These are phyloP conservation scores for Tephrocybe rancida DNA, from an alignment of 768 basidiomycete genomes.

Conservation along the genomic window DNA sequence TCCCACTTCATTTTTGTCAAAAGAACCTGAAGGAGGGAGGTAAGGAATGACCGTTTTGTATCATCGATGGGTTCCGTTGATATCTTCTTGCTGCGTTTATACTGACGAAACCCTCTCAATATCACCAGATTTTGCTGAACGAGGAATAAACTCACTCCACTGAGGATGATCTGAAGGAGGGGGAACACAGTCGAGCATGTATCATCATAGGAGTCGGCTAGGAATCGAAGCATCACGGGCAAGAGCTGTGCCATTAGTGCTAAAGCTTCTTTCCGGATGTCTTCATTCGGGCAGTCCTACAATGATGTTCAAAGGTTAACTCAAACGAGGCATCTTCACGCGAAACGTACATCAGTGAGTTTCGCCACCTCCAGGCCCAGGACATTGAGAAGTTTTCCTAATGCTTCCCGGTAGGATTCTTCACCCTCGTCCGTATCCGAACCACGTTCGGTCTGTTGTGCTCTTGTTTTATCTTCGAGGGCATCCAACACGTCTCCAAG, in stretches of 20 bases:
- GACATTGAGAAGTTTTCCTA: slow-evolving; percentile 82
- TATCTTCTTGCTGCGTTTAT: slow-evolving; percentile 73
- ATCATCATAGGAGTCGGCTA: slow-evolving; percentile 90
- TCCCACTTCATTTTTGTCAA: slow-evolving; percentile 93
- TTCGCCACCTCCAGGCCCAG: slow-evolving; percentile 84
- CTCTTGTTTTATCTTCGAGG: slow-evolving; percentile 75
- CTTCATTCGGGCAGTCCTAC: slow-evolving; percentile 64
- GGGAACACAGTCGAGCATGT: slow-evolving; percentile 86
- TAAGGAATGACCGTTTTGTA: slow-evolving; percentile 74
- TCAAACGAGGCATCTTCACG: slow-evolving; percentile 19
- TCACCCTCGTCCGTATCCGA: slow-evolving; percentile 82
- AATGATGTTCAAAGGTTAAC: background rate
- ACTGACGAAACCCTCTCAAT: slow-evolving; percentile 44
- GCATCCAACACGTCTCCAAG: slow-evolving; percentile 81
- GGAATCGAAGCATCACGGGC: slow-evolving; percentile 83
- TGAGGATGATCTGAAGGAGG: slow-evolving; percentile 73
- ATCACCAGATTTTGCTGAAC: background rate
- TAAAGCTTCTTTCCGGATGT: slow-evolving; percentile 64
- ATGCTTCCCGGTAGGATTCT: slow-evolving; percentile 85
- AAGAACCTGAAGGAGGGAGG: slow-evolving; percentile 74
- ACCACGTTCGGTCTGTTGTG: slow-evolving; percentile 67
- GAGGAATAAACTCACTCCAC: slow-evolving; percentile 56
- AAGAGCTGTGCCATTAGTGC: slow-evolving; percentile 66
- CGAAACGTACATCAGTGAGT: slow-evolving; percentile 69
- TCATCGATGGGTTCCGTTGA: slow-evolving; percentile 65